Base-by-base conservation (phyloP, 1,284 basidiomycete species). In the Mycosarcoma mackinlayi region DNA sequence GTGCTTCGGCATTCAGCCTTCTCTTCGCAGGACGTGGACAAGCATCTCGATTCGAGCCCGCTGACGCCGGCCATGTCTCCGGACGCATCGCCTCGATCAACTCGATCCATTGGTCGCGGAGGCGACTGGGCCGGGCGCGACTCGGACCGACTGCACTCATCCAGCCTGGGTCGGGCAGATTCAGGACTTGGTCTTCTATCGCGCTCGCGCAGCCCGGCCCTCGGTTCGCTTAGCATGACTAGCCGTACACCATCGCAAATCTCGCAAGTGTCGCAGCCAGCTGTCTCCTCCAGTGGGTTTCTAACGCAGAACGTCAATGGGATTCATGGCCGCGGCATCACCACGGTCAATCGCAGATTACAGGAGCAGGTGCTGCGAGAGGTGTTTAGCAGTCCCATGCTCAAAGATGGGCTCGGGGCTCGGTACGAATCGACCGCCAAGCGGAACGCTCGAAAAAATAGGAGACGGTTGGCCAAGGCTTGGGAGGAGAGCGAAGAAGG, bases 361-460 rank as follows among this genome's bases (percentile, higher is more conserved):
- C 75, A 82, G 58, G 80, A 81, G 56, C 71, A 79, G 38, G 80
- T 82, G 4, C 48, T 82, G 53, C 73, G 80, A 18, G 80, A 82
- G 37, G 80, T 82, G 6, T 82, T 82, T 51, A 71, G 73, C 62
- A 66, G 68, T 25, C 66, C 71, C 9, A 74, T 72, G 50, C 59
- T 75, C 41, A 68, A 75, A 39, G 74, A 75, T 40, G 67, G 56
- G 14, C 33, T 54, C 13, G 61, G 64, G 39, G 27, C 63, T 24
- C 70, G 64, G 3, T 65, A 62, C 37, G 73, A 62, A 11, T 68
- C 63, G 30, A 66, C 47, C 64, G 71, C 60, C 5, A 67, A 55
- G 56, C 31, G 65, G 4, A 71, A 60, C n/a, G 73, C 77, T 18
- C 52, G 69, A 7, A 68, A 75, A 56, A 73, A 75, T 27, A 61